Conservation (phyloP, 352 stramenopile genomes). For the Globisporangium nunn region DNA sequence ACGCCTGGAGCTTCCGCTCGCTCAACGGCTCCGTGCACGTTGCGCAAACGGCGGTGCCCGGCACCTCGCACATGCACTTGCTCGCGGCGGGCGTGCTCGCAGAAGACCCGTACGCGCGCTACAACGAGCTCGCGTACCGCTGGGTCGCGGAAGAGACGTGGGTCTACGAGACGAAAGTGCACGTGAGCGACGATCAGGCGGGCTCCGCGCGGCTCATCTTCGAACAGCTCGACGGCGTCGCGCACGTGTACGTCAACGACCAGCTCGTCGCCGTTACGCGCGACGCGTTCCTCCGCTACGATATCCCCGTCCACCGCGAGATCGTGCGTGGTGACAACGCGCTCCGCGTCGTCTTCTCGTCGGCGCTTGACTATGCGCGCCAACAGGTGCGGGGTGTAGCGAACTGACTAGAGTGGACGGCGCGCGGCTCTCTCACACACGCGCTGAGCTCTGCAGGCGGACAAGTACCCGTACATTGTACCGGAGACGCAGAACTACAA, state of each 20-base stretch:
- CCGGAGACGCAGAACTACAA: constrained; percentile 72
- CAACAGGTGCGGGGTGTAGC: constrained; percentile 17
- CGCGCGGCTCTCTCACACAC: too few species aligned
- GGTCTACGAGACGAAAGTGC: constrained; percentile 57
- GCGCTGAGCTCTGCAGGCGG: constrained; percentile 22
- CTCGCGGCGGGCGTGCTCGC: constrained; percentile 47
- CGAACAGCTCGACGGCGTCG: constrained; percentile 64
- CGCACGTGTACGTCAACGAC: constrained; percentile 61
- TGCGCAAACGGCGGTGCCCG: constrained; percentile 44
- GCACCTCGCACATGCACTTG: constrained; percentile 69
- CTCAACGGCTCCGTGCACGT: constrained; percentile 53
- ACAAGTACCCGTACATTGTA: constrained; percentile 68
- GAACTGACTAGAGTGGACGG: too few species aligned
- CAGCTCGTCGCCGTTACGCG: constrained; percentile 32
- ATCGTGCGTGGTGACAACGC: constrained; percentile 28
- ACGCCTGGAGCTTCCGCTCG: constrained; percentile 41
- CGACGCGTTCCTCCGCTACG: constrained; percentile 66
- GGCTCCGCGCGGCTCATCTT: constrained; percentile 32
- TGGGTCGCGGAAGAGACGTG: constrained; percentile 71
- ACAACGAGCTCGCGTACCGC: constrained; percentile 58
- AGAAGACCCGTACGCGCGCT: constrained; percentile 64
- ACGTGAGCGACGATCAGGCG: constrained; percentile 11
- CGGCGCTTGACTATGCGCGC: constrained; percentile 43
- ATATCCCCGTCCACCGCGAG: constrained; percentile 24
- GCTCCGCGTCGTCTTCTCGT: constrained; percentile 51